Percentiles rank a stretch among this genome's conserved stretches.
Evolutionary conservation across 306 rosid genomes (phyloP).

Genomic region (Prunus mongolica): DNA sequence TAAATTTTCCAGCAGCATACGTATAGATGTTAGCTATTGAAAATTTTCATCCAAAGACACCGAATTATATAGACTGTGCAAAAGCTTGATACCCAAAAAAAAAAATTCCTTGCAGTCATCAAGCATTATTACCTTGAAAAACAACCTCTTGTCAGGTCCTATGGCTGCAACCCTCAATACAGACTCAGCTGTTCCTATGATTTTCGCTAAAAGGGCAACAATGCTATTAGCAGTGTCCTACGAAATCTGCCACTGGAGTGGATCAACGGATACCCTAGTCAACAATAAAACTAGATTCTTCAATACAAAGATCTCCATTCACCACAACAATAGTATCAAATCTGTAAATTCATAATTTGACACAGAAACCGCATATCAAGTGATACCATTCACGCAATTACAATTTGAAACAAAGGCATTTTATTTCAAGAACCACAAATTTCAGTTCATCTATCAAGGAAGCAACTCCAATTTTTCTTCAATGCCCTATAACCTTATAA

Average conservation of each 20-base stretch:
- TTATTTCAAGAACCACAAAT: too few species aligned
- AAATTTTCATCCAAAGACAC: too few species aligned
- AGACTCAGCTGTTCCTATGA: conserved; percentile 84
- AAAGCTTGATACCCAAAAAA: too few species aligned
- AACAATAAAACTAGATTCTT: neutral
- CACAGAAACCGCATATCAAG: neutral
- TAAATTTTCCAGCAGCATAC: too few species aligned
- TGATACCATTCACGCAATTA: too few species aligned
- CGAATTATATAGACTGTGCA: too few species aligned
- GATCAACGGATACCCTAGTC: conserved; percentile 82
- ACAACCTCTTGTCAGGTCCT: too few species aligned
- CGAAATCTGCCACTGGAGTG: conserved; percentile 90
- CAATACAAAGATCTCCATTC: neutral
- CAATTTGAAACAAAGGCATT: too few species aligned
- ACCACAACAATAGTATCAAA: neutral
- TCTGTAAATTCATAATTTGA: neutral
- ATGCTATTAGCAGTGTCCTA: conserved; percentile 73
- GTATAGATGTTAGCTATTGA: too few species aligned
- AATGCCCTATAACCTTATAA: neutral
- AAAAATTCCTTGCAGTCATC: too few species aligned
- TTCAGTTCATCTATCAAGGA: too few species aligned
- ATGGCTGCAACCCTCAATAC: conserved; percentile 53
- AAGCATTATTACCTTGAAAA: too few species aligned
- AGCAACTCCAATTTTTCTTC: neutral
- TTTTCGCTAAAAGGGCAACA: conserved; percentile 77